Evolutionary conservation across 306 rosid genomes (phyloP), one percentile per base, ranked within the genome.

Genomic region (Lagenaria siceraria): DNA sequence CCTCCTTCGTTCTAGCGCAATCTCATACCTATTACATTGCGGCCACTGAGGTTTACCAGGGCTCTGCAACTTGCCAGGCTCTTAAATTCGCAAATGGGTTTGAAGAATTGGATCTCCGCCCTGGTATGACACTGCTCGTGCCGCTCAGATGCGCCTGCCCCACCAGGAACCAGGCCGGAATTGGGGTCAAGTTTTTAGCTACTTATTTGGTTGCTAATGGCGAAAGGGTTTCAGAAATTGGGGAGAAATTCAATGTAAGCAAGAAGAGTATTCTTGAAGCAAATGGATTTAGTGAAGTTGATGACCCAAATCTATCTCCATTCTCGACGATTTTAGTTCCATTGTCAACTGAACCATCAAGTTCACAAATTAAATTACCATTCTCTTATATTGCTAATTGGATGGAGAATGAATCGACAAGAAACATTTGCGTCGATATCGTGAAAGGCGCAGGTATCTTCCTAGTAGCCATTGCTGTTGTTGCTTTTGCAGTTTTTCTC

Each of bases 111-210:
- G 61, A 78, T 35, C 80, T 92, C 73, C 22, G 0, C 1, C 74
- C 84, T 5, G 85, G 89, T 27, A 21, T 83, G 81, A 64, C 74
- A 52, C 51, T 92, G 78, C 68, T 78, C n/a, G 96, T 90, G 24
- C 89, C 92, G 7, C 92, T 92, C 19, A 80, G 90, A 54, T 92
- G 96, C 64, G 91, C 97, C 78, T 90, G 96, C 81, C 91, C 96
- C 7, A 84, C 92, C 0, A 27, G 10, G 74, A 72, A 83, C 60
- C 90, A 87, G 71, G 35, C 59, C 18, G 58, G n/a, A 15, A 77
- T 63, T n/a, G 90, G 97, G 13, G 81, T 77, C 53, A 80, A 74
- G 78, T 87, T 76, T 80, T 79, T 90, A 21, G 72, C 88, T 19
- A 87, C 92, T 10, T 92, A 84, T 77, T 51, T 84, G 12, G 82